Conservation (phyloP, 164 flowering plant species). For the Brasenia schreberi region DNA sequence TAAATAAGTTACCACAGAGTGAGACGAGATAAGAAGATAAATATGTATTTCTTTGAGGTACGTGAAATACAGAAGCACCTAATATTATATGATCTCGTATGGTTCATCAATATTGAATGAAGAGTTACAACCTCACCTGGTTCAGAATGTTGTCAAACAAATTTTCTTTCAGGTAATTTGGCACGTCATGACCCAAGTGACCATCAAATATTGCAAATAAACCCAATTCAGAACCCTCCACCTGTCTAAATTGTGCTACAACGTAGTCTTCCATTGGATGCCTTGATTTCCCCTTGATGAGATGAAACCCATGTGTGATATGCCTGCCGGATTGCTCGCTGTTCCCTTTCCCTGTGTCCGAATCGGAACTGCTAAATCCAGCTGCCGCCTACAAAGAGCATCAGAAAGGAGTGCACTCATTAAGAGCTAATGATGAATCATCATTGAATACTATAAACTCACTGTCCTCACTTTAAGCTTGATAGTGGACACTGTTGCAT, state of each 20-base stretch:
- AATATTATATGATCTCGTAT: too few species aligned
- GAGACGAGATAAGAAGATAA: too few species aligned
- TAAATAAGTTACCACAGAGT: too few species aligned
- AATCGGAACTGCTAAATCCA: slow-evolving; percentile 39
- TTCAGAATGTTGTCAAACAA: slow-evolving; percentile 74
- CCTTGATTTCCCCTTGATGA: slow-evolving; percentile 61
- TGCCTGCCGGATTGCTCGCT: slow-evolving; percentile 51
- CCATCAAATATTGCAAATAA: slow-evolving; percentile 96
- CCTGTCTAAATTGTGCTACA: slow-evolving; percentile 67
- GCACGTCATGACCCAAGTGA: slow-evolving; percentile 69
- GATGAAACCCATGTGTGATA: slow-evolving; percentile 68
- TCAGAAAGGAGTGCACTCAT: background rate
- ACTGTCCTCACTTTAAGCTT: too few species aligned
- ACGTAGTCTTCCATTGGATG: slow-evolving; percentile 90
- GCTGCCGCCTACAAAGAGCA: slow-evolving; percentile 49
- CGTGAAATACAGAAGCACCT: too few species aligned
- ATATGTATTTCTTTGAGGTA: too few species aligned
- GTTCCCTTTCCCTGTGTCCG: slow-evolving; percentile 84
- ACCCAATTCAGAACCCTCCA: slow-evolving; percentile 65
- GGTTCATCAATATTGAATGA: background rate
- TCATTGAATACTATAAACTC: too few species aligned
- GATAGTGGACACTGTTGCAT: too few species aligned
- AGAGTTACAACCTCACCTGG: slow-evolving; percentile 33
- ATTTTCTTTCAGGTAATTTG: slow-evolving; percentile 58
- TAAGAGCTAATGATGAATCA: too few species aligned